Evolutionary conservation across 2,329 filamentous ascomycete species (phyloP).

Genomic region (Colletotrichum trifolii): DNA sequence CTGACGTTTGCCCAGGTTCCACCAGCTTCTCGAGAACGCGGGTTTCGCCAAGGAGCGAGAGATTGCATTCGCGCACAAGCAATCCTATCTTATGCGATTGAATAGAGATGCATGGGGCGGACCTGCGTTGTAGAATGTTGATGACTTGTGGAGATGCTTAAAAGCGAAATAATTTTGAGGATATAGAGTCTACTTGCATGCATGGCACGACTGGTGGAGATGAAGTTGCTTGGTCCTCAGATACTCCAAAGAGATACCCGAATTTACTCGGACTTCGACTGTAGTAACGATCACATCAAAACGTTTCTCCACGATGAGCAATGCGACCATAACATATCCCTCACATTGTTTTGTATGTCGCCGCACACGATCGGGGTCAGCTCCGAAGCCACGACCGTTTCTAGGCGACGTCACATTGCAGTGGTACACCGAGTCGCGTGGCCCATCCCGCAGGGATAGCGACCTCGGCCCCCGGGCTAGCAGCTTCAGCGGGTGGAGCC

Average conservation of each 20-base stretch:
- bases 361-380: not conserved
- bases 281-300: no score
- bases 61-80: slow-evolving; percentile 90
- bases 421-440: slow-evolving; percentile 17
- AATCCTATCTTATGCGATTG: slow-evolving; percentile 86
- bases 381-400: not conserved
- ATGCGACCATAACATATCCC: no score
- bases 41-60: slow-evolving; percentile 92
- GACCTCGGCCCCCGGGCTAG: slow-evolving; percentile 10
- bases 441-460: not conserved
- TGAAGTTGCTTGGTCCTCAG: not conserved
- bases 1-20: slow-evolving; percentile 43
- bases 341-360: no score
- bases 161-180: no score
- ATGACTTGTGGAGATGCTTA: not conserved
- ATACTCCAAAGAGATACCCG: no score
- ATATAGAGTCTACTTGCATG: no score
- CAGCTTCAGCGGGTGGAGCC: not conserved
- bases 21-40: slow-evolving; percentile 73
- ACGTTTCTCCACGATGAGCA: no score
- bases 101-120: slow-evolving; percentile 83
- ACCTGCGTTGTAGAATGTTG: slow-evolving; percentile 63
- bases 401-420: slow-evolving; percentile 28
- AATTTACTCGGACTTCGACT: no score
- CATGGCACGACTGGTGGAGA: not conserved